Evolutionary conservation across 2,329 filamentous ascomycete species (phyloP).

Genomic region (Tetracladium maxilliforme): DNA sequence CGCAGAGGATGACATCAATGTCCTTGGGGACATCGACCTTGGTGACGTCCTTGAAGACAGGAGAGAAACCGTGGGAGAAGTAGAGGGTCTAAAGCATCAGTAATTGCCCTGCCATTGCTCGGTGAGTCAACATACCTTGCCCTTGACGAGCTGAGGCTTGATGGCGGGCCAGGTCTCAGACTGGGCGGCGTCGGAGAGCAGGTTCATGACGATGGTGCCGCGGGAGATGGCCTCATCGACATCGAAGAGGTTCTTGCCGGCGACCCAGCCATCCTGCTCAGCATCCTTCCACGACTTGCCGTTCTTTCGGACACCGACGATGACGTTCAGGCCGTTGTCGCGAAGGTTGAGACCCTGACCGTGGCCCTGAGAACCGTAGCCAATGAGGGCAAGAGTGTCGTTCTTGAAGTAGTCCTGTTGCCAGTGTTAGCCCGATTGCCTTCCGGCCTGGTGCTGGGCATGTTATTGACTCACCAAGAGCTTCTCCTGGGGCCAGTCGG

Average conservation of each 20-base stretch:
- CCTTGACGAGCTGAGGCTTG: constrained; percentile 96
- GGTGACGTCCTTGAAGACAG: constrained; percentile 98
- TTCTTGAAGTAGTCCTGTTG: constrained; percentile 96
- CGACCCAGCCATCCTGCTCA: constrained; percentile 91
- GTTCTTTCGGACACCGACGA: constrained; percentile 96
- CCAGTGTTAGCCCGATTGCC: constrained; percentile 7
- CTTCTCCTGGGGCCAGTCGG: constrained; percentile 97
- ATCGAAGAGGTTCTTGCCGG: constrained; percentile 97
- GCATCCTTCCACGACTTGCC: constrained; percentile 98
- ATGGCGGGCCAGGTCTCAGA: constrained; percentile 97
- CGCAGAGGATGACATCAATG: constrained; percentile 98
- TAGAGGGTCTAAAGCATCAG: constrained; percentile 64
- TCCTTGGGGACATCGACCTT: constrained; percentile 93
- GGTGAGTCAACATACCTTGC: constrained; percentile 54
- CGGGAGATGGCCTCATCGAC: constrained; percentile 89
- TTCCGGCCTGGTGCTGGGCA: background rate
- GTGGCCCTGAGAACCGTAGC: constrained; percentile 96
- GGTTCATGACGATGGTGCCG: constrained; percentile 97
- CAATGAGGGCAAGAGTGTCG: constrained; percentile 97
- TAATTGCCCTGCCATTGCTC: background rate
- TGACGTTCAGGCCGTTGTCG: constrained; percentile 98
- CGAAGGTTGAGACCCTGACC: constrained; percentile 98
- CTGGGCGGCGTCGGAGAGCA: constrained; percentile 94
- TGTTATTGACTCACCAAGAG: constrained; percentile 58
- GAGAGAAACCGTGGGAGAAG: constrained; percentile 99